Evolutionary conservation across 495 filamentous ascomycete genomes (phyloP).

Genomic region (Hypoxylon fuscum): DNA sequence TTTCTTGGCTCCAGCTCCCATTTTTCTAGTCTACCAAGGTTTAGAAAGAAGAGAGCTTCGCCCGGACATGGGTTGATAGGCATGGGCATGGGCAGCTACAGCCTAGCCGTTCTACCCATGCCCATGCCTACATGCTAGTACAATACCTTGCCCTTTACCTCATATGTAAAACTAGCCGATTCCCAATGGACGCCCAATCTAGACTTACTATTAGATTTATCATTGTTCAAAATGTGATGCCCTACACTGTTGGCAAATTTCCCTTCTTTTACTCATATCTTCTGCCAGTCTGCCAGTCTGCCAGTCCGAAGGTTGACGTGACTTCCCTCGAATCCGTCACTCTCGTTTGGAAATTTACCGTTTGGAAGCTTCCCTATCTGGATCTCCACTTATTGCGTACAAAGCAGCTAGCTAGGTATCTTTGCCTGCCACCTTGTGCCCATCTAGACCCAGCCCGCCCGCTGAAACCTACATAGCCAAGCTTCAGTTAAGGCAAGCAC

Average conservation of each 20-base stretch:
- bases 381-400: conserved; percentile 19
- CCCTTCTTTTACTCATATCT: neutral
- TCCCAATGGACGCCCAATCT: conserved; percentile 32
- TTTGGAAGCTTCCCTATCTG: conserved; percentile 2
- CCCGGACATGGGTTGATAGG: neutral
- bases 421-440: conserved; percentile 5
- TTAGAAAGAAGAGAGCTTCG: conserved; percentile 25
- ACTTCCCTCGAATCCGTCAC: conserved; percentile 1
- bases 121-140: too few relatives aligned
- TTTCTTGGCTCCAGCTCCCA: conserved; percentile 37
- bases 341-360: neutral
- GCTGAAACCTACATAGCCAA: conserved; percentile 26
- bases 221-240: conserved; percentile 25
- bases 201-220: conserved; percentile 10
- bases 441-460: conserved; percentile 7
- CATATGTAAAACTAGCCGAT: conserved; percentile 36
- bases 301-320: conserved; percentile 10
- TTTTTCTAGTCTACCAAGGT: conserved; percentile 30
- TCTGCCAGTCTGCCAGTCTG: conserved; percentile 5
- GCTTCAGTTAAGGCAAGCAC: conserved; percentile 26
- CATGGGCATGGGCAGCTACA: conserved; percentile 11
- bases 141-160: conserved; percentile 34
- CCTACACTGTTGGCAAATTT: conserved; percentile 3
- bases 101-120: neutral
- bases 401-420: conserved; percentile 4